Evolutionary conservation across 2,329 filamentous ascomycete genomes (phyloP).

Genomic region (Aureobasidium namibiae): DNA sequence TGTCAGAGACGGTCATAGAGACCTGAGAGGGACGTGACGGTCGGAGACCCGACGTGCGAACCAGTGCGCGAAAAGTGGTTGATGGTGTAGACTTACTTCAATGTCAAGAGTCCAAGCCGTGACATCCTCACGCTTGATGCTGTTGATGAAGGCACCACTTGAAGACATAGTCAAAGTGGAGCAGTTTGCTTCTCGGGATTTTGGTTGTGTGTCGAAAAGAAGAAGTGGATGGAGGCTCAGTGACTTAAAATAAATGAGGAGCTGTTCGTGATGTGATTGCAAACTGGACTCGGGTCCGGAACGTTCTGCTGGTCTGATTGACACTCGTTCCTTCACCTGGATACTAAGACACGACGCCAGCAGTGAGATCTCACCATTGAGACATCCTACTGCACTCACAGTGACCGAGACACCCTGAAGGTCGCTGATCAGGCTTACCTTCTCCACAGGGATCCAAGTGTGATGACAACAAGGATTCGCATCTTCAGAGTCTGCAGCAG

Average conservation of each 20-base stretch:
- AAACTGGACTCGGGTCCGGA: not conserved
- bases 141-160: not conserved
- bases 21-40: not conserved
- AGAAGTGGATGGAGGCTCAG: not conserved
- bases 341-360: not conserved
- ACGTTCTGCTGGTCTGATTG: not conserved
- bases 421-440: too few species aligned
- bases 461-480: not conserved
- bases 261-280: not conserved
- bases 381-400: not conserved
- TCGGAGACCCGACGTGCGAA: not conserved
- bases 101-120: conserved; percentile 3
- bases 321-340: too few species aligned
- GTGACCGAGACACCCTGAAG: not conserved
- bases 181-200: not conserved
- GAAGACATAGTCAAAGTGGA: not conserved
- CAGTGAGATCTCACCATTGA: not conserved
- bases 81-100: not conserved
- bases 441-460: not conserved
- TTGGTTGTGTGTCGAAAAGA: not conserved
- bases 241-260: not conserved
- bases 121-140: not conserved
- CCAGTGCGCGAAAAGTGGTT: not conserved
- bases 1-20: not conserved
- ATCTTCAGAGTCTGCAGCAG: not conserved